Base-by-base conservation (phyloP, 148 eudicot genomes). In the Drosera capensis region DNA sequence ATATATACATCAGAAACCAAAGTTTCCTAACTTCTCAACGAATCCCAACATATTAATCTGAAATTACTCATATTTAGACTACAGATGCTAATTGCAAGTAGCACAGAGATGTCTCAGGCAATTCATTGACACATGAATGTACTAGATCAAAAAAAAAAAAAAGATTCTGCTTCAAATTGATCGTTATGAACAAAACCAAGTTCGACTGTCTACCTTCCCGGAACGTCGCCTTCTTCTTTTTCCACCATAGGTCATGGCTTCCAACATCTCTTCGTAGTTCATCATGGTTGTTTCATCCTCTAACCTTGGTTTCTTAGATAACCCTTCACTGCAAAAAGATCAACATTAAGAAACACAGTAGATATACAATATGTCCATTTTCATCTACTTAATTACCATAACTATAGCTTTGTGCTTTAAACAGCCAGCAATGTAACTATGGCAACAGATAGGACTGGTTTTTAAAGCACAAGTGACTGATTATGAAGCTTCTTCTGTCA, bases 241-340 rank as follows among this genome's bases (percentile, higher is more conserved):
- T 45, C 44, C 49, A 46, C 77, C 75, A 54, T 63, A 72, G 43
- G 44, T 67, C 94, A 79, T 74, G 35, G 43, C 68, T 54, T 79
- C 94, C 74, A 59, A 46, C 40, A 87, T 67, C 56, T 87, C 94
- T 43, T 74, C 90, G 51, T 44, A 39, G 41, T n/a, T n/a, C n/a
- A n/a, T n/a, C n/a, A n/a, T n/a, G n/a, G 58, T 76, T n/a, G 70
- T 83, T 63, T 64, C 79, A 55, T 58, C 74, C 22, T 58, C 86
- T 26, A 25, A 56, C 47, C 86, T 68, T 41, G 54, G 66, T 63
- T 68, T 80, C 74, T 80, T 75, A 40, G 25, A 59, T 52, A 75
- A 57, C 38, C 53, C 68, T 52, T 69, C 72, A 47, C 94, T 79
- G 65, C 58, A 37, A 70, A 45, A 37, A 31, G 35, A 16, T 14